Evolutionary conservation across 1,139 yeast genomes (phyloP), one percentile per base, ranked within the genome.

Genomic region (Yamadazyma friedrichii): DNA sequence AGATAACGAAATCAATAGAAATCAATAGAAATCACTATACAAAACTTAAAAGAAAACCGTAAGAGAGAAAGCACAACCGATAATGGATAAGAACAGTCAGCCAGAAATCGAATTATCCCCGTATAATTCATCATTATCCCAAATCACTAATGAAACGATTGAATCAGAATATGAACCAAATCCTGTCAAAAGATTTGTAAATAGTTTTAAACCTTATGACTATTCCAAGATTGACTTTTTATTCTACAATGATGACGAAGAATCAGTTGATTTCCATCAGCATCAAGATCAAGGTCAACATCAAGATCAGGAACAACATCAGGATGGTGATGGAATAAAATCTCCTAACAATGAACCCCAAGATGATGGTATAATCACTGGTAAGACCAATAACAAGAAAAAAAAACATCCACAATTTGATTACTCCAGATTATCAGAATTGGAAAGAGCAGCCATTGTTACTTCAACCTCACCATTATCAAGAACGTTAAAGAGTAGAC

Each of bases 401-500:
- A 40, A 34, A 9, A 16, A 33, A 26, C 62, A 62, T 40, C 67
- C 66, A 2, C 59, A 59, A 35, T 63, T 62, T 42, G 67, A 63
- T 43, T 63, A 59, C 39, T 48, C 59, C 11, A 48, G 55, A 35
- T 52, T 63, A 28, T 50, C 63, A 1, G 63, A 61, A 27, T 47
- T 63, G 30, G 67, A 62, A 49, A 49, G 65, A 51, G 67, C 66
- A 35, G 65, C 67, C 11, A 52, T 63, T 20, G 59, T 61, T 13
- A 62, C 67, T 11, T 58, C 67, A 11, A 59, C 59, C 11, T 54
- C 62, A 22, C 68, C 67, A 4, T 53, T 63, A 32, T 53, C 61
- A n/a, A 52, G 67, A 41, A 55, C 64, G n/a, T 58, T 67, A 42
- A 64, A 59, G 43, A 59, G 64, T 26, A 58, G 73, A 56, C 74